These are phyloP conservation scores for Sequoiadendron giganteum DNA, from an alignment of 75 land plant genomes.

Conservation along the genomic window DNA sequence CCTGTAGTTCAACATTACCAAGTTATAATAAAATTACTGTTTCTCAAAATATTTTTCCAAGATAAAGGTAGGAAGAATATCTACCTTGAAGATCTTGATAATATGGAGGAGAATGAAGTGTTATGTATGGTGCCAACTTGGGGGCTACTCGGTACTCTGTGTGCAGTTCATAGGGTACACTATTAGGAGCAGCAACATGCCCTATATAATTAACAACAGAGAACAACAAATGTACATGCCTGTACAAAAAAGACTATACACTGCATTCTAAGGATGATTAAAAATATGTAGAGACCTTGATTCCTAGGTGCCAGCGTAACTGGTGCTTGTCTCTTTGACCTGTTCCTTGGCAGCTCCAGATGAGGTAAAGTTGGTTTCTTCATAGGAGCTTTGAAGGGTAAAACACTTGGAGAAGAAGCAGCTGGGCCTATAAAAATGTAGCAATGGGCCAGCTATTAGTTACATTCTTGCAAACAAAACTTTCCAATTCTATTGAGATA, in stretches of 20 bases:
- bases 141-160: neutral
- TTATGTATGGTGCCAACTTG: neutral
- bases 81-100: neutral
- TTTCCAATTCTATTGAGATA: neutral
- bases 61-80: neutral
- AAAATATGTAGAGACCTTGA: neutral
- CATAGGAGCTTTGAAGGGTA: neutral
- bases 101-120: neutral
- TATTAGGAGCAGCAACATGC: neutral
- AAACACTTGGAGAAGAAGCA: neutral
- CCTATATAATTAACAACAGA: neutral
- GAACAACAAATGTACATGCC: neutral
- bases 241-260: neutral
- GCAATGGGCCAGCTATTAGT: neutral
- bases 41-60: neutral
- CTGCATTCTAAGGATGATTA: neutral
- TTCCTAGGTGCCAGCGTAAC: neutral
- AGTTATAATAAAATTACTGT: neutral
- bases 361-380: neutral
- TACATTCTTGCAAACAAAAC: neutral
- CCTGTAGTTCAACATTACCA: constrained; percentile 1
- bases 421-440: neutral
- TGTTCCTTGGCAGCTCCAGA: neutral
- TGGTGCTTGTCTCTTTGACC: neutral
- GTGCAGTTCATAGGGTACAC: neutral